These are phyloP conservation scores for Bacidia gigantensis DNA, from an alignment of 495 filamentous ascomycete species.

Conservation along the genomic window DNA sequence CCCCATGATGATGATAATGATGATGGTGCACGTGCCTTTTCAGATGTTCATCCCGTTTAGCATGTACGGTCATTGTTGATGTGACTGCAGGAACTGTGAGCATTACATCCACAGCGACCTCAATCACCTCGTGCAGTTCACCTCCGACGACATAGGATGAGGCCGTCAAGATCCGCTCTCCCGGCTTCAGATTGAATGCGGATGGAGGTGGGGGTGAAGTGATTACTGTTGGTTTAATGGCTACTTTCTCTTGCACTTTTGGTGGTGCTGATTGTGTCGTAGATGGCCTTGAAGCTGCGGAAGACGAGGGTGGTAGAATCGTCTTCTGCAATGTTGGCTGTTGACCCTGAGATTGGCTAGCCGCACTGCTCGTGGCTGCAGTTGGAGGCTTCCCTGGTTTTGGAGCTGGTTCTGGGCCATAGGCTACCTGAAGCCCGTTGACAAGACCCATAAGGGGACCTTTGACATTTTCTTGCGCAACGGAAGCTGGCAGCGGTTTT, in stretches of 20 bases:
- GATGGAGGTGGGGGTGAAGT: conserved; percentile 14
- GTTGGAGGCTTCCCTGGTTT: conserved; percentile 1
- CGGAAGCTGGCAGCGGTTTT: conserved; percentile 25
- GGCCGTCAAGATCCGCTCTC: conserved; percentile 10
- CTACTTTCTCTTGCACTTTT: background rate
- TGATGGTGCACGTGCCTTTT: conserved; percentile 1
- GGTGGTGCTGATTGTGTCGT: background rate
- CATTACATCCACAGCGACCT: conserved; percentile 26
- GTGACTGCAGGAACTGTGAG: conserved; percentile 12
- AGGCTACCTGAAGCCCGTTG: conserved; percentile 36
- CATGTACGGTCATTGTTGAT: background rate
- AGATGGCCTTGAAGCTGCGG: background rate
- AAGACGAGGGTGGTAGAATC: background rate
- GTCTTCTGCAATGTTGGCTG: background rate
- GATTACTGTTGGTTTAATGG: conserved; percentile 8
- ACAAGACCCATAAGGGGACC: conserved; percentile 33
- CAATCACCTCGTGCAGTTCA: conserved; percentile 26
- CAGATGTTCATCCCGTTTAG: background rate
- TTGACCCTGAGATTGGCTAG: background rate
- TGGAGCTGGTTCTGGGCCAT: conserved; percentile 38
- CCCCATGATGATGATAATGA: background rate
- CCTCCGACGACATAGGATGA: conserved; percentile 20
- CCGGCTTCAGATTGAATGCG: conserved; percentile 1
- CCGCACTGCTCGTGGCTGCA: background rate
- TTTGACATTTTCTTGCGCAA: conserved; percentile 27